A percentile compares a stretch with the other conserved stretches of the same genome.
phyloP scores from a whole-genome alignment of 495 filamentous ascomycete genomes.

The Lentithecium fluviatile region DNA sequence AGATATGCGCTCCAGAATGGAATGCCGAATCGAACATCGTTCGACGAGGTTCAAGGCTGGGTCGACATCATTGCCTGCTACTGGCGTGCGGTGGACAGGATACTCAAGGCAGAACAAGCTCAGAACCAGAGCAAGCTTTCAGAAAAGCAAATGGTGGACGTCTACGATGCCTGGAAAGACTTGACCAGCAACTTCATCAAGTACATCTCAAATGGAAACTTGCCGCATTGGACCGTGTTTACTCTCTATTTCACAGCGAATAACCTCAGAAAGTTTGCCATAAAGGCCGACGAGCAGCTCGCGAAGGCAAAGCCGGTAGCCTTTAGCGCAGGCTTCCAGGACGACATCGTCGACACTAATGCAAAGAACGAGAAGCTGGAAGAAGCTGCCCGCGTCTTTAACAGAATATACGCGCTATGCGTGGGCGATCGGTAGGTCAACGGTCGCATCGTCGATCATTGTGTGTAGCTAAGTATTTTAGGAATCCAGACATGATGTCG shows the following conservation, averaged over 20 bases:
- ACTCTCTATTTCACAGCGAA: slow-evolving; percentile 82
- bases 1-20: slow-evolving; percentile 61
- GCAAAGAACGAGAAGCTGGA: slow-evolving; percentile 79
- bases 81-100: slow-evolving; percentile 73
- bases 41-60: slow-evolving; percentile 71
- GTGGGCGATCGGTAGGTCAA: slow-evolving; percentile 74
- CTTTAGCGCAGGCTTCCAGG: slow-evolving; percentile 58
- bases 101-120: slow-evolving; percentile 42
- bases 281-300: slow-evolving; percentile 73
- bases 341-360: slow-evolving; percentile 69
- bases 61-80: slow-evolving; percentile 76
- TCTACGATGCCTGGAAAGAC: slow-evolving; percentile 85
- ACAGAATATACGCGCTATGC: slow-evolving; percentile 84
- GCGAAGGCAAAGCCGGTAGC: slow-evolving; percentile 49
- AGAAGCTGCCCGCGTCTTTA: slow-evolving; percentile 83
- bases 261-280: slow-evolving; percentile 81
- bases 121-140: slow-evolving; percentile 34
- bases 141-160: slow-evolving; percentile 63
- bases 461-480: slow-evolving; percentile 35
- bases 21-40: slow-evolving; percentile 52
- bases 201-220: slow-evolving; percentile 60
- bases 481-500: slow-evolving; percentile 77
- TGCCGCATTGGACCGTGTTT: slow-evolving; percentile 84
- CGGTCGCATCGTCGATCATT: background rate
- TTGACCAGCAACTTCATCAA: slow-evolving; percentile 66